Base-by-base conservation (phyloP, 441 rosid species). In the Erodium moschatum region DNA sequence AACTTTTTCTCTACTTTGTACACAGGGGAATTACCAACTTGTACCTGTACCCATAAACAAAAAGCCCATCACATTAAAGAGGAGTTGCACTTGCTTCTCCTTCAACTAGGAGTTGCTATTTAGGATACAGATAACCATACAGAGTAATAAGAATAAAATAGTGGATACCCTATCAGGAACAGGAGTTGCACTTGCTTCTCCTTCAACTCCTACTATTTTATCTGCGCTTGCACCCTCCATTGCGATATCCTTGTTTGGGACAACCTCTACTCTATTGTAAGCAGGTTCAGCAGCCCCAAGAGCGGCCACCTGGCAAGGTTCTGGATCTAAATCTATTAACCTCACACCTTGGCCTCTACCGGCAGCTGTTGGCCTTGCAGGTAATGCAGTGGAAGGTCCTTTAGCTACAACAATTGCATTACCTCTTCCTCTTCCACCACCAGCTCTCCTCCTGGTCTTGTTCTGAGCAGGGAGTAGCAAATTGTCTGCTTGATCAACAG, bases 381-480 rank as follows among this genome's bases (percentile, higher is more conserved):
- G 87, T 74, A 77, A 78, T 66, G 81, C 84, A 13, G 83, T 81
- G 7, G 83, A 76, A 72, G 80, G 79, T 48, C 80, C 89, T 83
- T 89, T 86, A 69, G 87, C 96, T 86, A 91, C 83, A 83, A 83
- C 94, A 73, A 85, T 66, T 19, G 91, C 94, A 85, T 88, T 89
- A 73, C 88, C 96, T 78, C 97, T 88, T 82, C 96, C 94, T 87
- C 95, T 81, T 75, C 92, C 97, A 75, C 86, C 87, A 80, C 92
- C 96, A 80, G 77, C 90, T 86, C 96, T 87, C 77, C 88, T 87
- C 79, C 96, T 83, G 68, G 96, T 82, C 78, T 82, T 81, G 80
- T 84, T 85, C 78, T 81, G 96, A 68, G 85, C 81, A 75, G 95
- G 95, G 76, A 74, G 72, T 68, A 70, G 81, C 77, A 76, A 87